Percentiles rank a stretch among this genome's conserved stretches.
Conservation (phyloP, 176 grass and related monocot species). For the Poa annua region DNA sequence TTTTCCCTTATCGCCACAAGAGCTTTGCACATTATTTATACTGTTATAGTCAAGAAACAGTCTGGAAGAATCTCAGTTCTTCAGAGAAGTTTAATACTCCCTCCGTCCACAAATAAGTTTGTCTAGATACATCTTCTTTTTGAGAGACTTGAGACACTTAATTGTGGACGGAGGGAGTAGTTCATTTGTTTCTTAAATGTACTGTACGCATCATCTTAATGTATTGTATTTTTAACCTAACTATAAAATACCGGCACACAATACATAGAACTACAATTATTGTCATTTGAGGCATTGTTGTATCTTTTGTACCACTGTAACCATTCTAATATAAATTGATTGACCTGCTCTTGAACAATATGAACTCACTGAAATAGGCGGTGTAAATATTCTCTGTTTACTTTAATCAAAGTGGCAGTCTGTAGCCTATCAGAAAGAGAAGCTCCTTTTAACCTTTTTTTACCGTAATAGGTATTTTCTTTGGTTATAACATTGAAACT, state of each 20-base stretch:
- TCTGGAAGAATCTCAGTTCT: not conserved
- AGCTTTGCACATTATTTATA: not conserved
- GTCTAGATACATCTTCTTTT: too few relatives aligned
- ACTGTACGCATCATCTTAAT: not conserved
- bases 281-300: not conserved
- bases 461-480: not conserved
- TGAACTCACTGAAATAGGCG: not conserved
- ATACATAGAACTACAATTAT: not conserved
- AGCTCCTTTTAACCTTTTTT: not conserved
- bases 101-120: too few relatives aligned
- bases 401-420: not conserved
- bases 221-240: not conserved
- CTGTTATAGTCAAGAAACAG: not conserved
- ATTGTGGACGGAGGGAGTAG: too few relatives aligned
- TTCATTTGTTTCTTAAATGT: slow-evolving; percentile 28
- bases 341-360: not conserved
- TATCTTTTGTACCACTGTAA: not conserved
- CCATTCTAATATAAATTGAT: not conserved
- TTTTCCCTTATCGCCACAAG: not conserved
- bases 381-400: not conserved
- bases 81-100: slow-evolving; percentile 5
- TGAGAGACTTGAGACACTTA: too few relatives aligned
- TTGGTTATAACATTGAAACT: not conserved
- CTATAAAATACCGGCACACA: not conserved
- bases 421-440: not conserved